Percentiles rank a stretch among this genome's conserved stretches.
These are phyloP conservation scores for Smittium culicis DNA, from an alignment of 371 early-diverging fungal genomes.

Conservation along the genomic window DNA sequence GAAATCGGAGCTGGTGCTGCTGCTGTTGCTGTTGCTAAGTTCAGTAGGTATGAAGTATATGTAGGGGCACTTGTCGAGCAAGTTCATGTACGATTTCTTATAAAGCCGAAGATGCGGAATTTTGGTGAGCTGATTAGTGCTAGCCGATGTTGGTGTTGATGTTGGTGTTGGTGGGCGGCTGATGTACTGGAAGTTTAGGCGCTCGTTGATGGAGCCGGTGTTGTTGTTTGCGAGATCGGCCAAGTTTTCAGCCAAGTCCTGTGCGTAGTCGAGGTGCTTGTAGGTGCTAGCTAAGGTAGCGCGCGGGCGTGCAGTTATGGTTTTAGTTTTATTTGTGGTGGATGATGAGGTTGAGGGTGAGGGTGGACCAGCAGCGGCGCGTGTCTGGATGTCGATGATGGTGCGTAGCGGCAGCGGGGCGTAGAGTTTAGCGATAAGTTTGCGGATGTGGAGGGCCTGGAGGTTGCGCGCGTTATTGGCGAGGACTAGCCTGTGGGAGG, in stretches of 20 bases:
- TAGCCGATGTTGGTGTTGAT: not conserved
- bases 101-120: no score
- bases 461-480: not conserved
- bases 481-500: not conserved
- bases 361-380: not conserved
- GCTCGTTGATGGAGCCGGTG: not conserved
- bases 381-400: not conserved
- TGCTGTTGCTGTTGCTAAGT: no score
- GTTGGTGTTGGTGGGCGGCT: not conserved
- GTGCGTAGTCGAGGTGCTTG: not conserved
- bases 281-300: not conserved
- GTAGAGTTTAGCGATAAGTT: not conserved
- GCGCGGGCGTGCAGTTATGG: not conserved
- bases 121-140: no score
- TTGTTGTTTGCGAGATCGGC: not conserved
- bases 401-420: constrained; percentile 1
- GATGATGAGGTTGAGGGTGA: not conserved
- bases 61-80: no score
- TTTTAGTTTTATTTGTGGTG: not conserved
- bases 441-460: not conserved
- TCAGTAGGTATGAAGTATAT: no score
- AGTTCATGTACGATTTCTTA: no score
- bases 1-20: no score
- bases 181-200: not conserved
- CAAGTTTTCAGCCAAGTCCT: not conserved